Conservation (phyloP, 441 rosid species). For the Erodium moschatum region DNA sequence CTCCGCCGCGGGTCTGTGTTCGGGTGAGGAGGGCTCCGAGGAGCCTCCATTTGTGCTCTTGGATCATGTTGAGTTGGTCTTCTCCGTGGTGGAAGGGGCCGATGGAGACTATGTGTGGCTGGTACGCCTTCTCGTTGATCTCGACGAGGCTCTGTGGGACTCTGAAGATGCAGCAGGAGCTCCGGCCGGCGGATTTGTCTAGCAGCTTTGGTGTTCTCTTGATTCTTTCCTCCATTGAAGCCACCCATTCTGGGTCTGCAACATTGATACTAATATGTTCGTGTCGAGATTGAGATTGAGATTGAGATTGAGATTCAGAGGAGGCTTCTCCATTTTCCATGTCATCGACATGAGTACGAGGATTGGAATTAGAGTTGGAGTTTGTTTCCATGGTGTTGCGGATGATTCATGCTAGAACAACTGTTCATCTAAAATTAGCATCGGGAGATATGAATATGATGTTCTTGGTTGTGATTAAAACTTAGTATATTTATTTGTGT, state of each 20-base stretch:
- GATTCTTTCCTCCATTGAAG: slow-evolving; percentile 8
- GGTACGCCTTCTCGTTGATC: slow-evolving; percentile 19
- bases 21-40: slow-evolving; percentile 8
- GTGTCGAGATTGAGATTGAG: neutral
- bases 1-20: neutral
- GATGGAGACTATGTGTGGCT: slow-evolving; percentile 22
- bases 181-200: slow-evolving; percentile 12
- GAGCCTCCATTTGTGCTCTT: slow-evolving; percentile 21
- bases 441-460: neutral
- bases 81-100: slow-evolving; percentile 24
- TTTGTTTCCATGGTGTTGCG: neutral
- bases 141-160: slow-evolving; percentile 19
- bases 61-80: slow-evolving; percentile 13
- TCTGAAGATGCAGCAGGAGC: slow-evolving; percentile 21
- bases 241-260: slow-evolving; percentile 5
- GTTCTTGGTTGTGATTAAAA: neutral
- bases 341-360: neutral
- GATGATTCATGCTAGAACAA: neutral
- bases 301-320: neutral
- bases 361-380: neutral
- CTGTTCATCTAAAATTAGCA: neutral
- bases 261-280: neutral
- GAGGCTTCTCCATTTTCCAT: neutral
- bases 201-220: slow-evolving; percentile 7
- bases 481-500: neutral